phyloP scores from a whole-genome alignment of 2,329 filamentous ascomycete genomes.

The Ceratocystis ficicola region DNA sequence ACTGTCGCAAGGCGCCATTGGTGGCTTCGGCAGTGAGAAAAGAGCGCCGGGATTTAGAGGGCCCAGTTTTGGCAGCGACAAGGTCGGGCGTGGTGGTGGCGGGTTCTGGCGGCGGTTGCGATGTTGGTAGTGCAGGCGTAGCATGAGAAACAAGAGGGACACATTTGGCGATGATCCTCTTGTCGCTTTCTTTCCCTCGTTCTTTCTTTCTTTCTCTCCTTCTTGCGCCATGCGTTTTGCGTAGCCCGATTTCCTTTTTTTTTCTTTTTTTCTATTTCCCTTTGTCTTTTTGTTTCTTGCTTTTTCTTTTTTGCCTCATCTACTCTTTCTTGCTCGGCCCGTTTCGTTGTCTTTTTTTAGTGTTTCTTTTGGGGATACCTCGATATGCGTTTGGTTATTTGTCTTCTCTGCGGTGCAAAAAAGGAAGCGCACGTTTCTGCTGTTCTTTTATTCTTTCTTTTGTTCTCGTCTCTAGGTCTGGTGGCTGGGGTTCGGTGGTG shows the following conservation, averaged over 20 bases:
- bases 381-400: constrained; percentile 9
- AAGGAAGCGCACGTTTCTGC: constrained; percentile 13
- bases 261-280: neutral
- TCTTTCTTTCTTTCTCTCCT: neutral
- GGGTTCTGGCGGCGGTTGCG: constrained; percentile 46
- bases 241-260: neutral
- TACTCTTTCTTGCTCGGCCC: no score
- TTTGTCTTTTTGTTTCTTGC: constrained; percentile 17
- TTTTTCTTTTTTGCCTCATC: neutral
- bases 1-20: constrained; percentile 31
- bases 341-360: neutral
- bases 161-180: neutral
- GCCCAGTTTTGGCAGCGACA: constrained; percentile 34
- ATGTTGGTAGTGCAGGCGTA: constrained; percentile 38
- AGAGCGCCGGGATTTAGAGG: constrained; percentile 37
- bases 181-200: neutral
- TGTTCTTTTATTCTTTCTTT: constrained; percentile 7
- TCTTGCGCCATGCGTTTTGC: neutral
- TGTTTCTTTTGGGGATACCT: constrained; percentile 22
- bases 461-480: constrained; percentile 1
- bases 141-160: neutral
- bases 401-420: constrained; percentile 8
- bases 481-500: constrained; percentile 3
- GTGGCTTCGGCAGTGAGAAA: constrained; percentile 33
- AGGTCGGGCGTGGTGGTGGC: constrained; percentile 33